Percentiles rank a stretch among this genome's conserved stretches.
These are phyloP conservation scores for Hypoxylon sp. DNA, from an alignment of 2,329 filamentous ascomycete species.

Conservation along the genomic window DNA sequence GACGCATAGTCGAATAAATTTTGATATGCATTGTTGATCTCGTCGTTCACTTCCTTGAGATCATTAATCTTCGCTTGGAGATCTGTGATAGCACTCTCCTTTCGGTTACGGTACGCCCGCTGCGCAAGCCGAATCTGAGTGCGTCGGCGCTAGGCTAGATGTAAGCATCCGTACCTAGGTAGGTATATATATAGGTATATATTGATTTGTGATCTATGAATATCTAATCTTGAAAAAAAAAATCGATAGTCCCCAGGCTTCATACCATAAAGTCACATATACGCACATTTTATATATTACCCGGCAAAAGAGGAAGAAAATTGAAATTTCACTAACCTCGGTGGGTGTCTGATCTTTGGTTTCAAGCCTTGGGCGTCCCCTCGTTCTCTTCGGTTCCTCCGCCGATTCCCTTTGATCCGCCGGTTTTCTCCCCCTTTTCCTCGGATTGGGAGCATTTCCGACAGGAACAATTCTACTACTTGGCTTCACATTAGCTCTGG, in stretches of 20 bases:
- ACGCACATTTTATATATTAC: not conserved
- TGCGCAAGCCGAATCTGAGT: constrained; percentile 91
- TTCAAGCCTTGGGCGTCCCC: constrained; percentile 82
- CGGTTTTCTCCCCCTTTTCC: constrained; percentile 56
- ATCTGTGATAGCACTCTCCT: constrained; percentile 83
- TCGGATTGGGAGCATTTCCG: constrained; percentile 39
- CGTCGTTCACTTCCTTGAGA: constrained; percentile 77
- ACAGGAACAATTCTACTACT: constrained; percentile 40
- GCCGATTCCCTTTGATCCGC: constrained; percentile 58
- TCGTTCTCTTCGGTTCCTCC: constrained; percentile 70
- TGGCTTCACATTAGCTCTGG: constrained; percentile 39
- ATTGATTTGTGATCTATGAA: constrained; percentile 6
- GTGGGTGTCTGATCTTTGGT: constrained; percentile 82
- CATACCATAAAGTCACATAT: not conserved
- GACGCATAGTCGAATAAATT: constrained; percentile 75
- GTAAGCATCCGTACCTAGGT: constrained; percentile 34
- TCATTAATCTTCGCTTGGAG: constrained; percentile 79
- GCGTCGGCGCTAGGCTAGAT: constrained; percentile 74
- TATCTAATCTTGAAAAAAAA: not conserved
- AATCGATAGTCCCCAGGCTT: not conserved
- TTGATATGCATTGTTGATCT: constrained; percentile 81
- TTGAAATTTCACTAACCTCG: constrained; percentile 72
- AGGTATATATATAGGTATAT: not conserved
- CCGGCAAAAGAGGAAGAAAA: constrained; percentile 10
- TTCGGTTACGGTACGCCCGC: constrained; percentile 85